Base-by-base conservation (phyloP, 176 grass and related monocot genomes). In the Neostapfia colusana region DNA sequence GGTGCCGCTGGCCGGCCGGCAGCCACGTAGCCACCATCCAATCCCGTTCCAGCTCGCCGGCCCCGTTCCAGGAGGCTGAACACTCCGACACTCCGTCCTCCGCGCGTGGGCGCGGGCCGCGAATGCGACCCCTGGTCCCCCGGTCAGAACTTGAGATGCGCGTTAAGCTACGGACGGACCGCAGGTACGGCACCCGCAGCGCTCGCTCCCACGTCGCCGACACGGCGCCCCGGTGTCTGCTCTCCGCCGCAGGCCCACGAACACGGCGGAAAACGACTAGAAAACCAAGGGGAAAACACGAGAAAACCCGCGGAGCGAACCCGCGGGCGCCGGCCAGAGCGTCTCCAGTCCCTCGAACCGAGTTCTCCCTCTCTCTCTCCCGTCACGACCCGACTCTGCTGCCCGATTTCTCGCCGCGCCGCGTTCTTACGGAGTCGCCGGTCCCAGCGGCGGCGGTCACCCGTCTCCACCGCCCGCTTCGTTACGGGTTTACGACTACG, bases 161-260 rank as follows among this genome's bases (percentile, higher is more conserved):
- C 31, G 31, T 31, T 31, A 31, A 31, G 31, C n/a, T n/a, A n/a
- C n/a, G n/a, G n/a, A n/a, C n/a, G n/a, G n/a, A n/a, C n/a, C n/a
- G n/a, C n/a, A n/a, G n/a, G n/a, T n/a, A n/a, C n/a, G n/a, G n/a
- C 31, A 31, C 3, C 31, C 31, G 31, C 31, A 31, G 31, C 40
- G 40, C 40, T 42, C 54, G 55, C 72, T 59, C 73, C 73, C 41
- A 48, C 26, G 40, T 44, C 58, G 74, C 60, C 44, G 60, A 51
- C 40, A 42, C 40, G 40, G 40, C 7, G 40, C 38, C 38, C 38
- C 38, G 40, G 40, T 31, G 3, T 31, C 31, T 31, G 31, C 31
- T 31, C 31, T 31, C 31, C 31, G 31, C 31, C 31, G 31, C 0
- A 40, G 6, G 7, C 8, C 7, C 40, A 42, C 40, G 10, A 7